These are phyloP conservation scores for Candida sojae DNA, from an alignment of 1,139 yeast genomes.

Conservation along the genomic window DNA sequence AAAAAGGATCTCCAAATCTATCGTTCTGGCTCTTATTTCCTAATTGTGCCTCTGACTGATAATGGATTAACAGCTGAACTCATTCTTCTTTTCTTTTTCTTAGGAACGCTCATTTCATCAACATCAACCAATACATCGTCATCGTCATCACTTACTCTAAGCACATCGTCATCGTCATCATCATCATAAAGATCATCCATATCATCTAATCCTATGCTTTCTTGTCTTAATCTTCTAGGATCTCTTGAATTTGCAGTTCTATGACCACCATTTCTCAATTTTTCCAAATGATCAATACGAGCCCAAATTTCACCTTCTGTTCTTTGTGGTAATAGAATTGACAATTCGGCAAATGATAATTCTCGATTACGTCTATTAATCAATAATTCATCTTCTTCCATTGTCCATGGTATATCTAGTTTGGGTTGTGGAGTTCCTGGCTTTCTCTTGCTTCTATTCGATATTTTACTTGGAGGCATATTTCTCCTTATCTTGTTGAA, in stretches of 20 bases:
- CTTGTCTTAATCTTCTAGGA: slow-evolving; percentile 38
- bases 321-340: slow-evolving; percentile 69
- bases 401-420: slow-evolving; percentile 49
- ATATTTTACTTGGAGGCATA: slow-evolving; percentile 6
- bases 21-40: slow-evolving; percentile 4
- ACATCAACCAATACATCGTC: slow-evolving; percentile 45
- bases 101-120: slow-evolving; percentile 25
- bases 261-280: slow-evolving; percentile 45
- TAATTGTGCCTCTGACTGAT: slow-evolving; percentile 21
- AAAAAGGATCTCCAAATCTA: neutral
- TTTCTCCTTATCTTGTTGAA: slow-evolving; percentile 10
- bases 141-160: slow-evolving; percentile 36
- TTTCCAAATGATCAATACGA: slow-evolving; percentile 59
- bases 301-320: slow-evolving; percentile 74
- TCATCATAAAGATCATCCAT: slow-evolving; percentile 49
- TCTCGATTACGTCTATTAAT: slow-evolving; percentile 59
- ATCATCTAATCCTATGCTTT: slow-evolving; percentile 46
- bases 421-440: slow-evolving; percentile 20
- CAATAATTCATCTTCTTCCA: slow-evolving; percentile 75
- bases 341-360: slow-evolving; percentile 71
- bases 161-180: slow-evolving; percentile 39
- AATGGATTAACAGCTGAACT: slow-evolving; percentile 49
- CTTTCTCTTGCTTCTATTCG: slow-evolving; percentile 11
- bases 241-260: slow-evolving; percentile 31
- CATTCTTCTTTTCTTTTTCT: slow-evolving; percentile 40